Evolutionary conservation across 495 filamentous ascomycete genomes (phyloP).

Genomic region (Penicillium malachiteum): DNA sequence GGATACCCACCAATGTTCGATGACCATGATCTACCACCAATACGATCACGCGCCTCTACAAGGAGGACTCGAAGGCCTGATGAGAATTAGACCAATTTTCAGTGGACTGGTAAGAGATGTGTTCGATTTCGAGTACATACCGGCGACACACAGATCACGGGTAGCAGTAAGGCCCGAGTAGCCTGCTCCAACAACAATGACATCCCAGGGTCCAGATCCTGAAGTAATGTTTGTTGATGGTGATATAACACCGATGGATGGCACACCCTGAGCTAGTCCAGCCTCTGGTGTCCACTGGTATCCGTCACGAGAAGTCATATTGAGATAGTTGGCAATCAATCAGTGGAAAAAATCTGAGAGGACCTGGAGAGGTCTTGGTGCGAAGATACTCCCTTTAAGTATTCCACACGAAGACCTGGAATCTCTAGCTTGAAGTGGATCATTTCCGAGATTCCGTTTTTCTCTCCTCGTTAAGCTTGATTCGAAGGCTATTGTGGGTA

Average conservation of each 20-base stretch:
- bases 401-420: neutral
- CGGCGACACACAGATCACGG: neutral
- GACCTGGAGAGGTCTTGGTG: too few species aligned
- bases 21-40: slow-evolving; percentile 36
- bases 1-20: slow-evolving; percentile 20
- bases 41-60: slow-evolving; percentile 35
- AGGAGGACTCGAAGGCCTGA: slow-evolving; percentile 21
- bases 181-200: neutral
- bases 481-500: too few species aligned
- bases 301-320: slow-evolving; percentile 23
- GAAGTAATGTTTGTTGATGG: slow-evolving; percentile 16
- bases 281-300: slow-evolving; percentile 23
- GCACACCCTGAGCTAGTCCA: slow-evolving; percentile 16
- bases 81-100: neutral
- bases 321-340: neutral
- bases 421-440: neutral
- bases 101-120: neutral
- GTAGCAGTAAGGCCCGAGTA: neutral
- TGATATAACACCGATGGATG: slow-evolving; percentile 20
- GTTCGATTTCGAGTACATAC: neutral
- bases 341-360: neutral
- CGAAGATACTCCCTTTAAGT: neutral
- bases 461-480: too few species aligned
- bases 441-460: too few species aligned
- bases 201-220: slow-evolving; percentile 3